Evolutionary conservation across 176 grass and related monocot species (phyloP).

Genomic region (Oryza meridionalis): DNA sequence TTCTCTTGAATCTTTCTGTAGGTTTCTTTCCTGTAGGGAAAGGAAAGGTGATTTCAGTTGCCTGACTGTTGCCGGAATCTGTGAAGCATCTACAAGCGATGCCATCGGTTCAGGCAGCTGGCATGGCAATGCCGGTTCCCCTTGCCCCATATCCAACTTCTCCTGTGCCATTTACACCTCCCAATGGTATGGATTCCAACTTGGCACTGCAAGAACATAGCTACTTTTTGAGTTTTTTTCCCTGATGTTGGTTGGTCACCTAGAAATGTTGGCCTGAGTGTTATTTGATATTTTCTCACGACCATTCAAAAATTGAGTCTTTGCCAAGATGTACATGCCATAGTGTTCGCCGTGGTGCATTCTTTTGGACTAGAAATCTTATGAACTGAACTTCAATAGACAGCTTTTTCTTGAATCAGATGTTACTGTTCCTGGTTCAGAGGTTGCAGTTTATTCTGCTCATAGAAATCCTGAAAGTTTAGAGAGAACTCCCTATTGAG

Average conservation of each 20-base stretch:
- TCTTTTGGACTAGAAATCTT: too few relatives aligned
- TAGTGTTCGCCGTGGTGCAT: not conserved
- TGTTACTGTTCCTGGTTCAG: conserved; percentile 34
- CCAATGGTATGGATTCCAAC: conserved; percentile 68
- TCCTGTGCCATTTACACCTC: conserved; percentile 70
- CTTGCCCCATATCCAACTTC: conserved; percentile 86
- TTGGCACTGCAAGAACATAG: conserved; percentile 13
- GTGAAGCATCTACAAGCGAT: not conserved
- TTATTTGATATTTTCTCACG: too few relatives aligned
- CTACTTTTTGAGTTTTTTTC: not conserved
- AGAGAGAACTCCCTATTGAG: not conserved
- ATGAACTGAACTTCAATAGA: too few relatives aligned
- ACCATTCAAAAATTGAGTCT: not conserved
- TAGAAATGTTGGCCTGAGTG: not conserved
- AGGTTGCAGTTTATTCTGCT: conserved; percentile 28
- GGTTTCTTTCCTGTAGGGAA: conserved; percentile 56
- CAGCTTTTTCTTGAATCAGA: too few relatives aligned
- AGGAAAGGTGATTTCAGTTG: conserved; percentile 14
- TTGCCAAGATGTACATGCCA: not conserved
- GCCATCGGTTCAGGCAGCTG: conserved; percentile 44
- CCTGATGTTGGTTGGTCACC: not conserved
- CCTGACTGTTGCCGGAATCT: conserved; percentile 12
- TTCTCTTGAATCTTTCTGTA: conserved; percentile 9
- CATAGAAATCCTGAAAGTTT: not conserved
- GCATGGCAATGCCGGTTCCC: conserved; percentile 92